Base-by-base conservation (phyloP, 2,329 filamentous ascomycete genomes). In the Colletotrichum sp. region DNA sequence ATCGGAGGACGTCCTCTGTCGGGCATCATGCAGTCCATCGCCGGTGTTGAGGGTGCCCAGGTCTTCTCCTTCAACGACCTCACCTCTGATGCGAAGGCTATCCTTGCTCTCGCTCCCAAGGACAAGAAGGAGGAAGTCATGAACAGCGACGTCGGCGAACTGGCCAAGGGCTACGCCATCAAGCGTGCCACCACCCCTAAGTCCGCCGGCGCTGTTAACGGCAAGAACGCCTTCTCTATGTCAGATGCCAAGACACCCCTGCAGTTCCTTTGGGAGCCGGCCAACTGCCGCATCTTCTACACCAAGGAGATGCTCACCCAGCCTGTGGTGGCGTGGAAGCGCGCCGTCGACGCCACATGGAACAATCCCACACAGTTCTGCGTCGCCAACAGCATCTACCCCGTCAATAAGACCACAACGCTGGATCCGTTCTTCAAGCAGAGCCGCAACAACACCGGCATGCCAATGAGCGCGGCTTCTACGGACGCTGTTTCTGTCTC, bases 201-300 rank as follows among this genome's bases (percentile, higher is more conserved):
- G 10, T 70, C 43, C 16, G 78, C 79, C 4, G 83, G 83, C 21
- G 78, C 78, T 8, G 74, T 85, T 39, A 85, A 85, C 73, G 82
- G 82, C 52, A 85, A 84, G 81, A 85, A 85, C 75, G 80, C 81
- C 10, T 85, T 83, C 78, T 77, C 79, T 30, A 79, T 80, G 16
- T 73, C 75, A 24, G 80, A 84, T 77, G 78, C 82, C 9, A 57
- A 77, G 71, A 84, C 83, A 7, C 87, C 87, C 61, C 80, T 88
- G 52, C 87, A 88, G 75, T 89, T 89, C 78, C 77, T 85, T 16
- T 86, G 86, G 78, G 86, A 88, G 80, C 80, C 84, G 1, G 85
- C 85, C 15, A 86, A 88, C 78, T 89, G 88, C 79, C 82, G 87
- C 48, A 85, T 89, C 78, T 88, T 86, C 79, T 88, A 88, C 78